Evolutionary conservation across 1,284 basidiomycete species (phyloP).

Genomic region (Ustilago loliicola): DNA sequence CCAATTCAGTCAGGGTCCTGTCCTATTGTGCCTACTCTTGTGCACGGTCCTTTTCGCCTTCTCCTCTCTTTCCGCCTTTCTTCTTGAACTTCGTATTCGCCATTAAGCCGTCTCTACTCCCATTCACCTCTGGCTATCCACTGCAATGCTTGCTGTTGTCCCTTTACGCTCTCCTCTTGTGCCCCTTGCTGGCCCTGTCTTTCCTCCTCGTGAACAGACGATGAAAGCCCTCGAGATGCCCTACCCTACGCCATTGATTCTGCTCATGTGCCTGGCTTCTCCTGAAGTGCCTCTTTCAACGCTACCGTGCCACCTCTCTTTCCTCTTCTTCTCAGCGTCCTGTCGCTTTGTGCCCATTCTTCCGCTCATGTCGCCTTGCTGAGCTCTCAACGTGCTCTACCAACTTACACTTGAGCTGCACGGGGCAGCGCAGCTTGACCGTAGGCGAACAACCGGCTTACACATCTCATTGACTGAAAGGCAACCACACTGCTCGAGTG

Average conservation of each 20-base stretch:
- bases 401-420: slow-evolving; percentile 6
- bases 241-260: not conserved
- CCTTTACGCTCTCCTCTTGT: slow-evolving; percentile 22
- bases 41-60: slow-evolving; percentile 25
- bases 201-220: not conserved
- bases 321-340: slow-evolving; percentile 2
- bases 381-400: slow-evolving; percentile 27
- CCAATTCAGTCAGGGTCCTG: slow-evolving; percentile 20
- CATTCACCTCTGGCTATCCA: slow-evolving; percentile 1
- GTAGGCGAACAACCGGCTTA: slow-evolving; percentile 38
- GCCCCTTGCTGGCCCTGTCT: not conserved
- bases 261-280: slow-evolving; percentile 10
- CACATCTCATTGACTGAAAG: slow-evolving; percentile 23
- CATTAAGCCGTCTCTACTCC: slow-evolving; percentile 31
- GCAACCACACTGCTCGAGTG: slow-evolving; percentile 21
- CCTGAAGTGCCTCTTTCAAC: slow-evolving; percentile 7
- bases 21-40: slow-evolving; percentile 5
- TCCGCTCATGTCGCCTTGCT: not conserved
- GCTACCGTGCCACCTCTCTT: not conserved
- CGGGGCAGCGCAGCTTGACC: slow-evolving; percentile 10
- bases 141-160: not conserved
- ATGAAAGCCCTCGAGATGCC: not conserved
- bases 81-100: slow-evolving; percentile 32
- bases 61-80: slow-evolving; percentile 11
- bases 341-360: slow-evolving; percentile 3